Evolutionary conservation across 805 yeast species (phyloP), one percentile per base, ranked within the genome.

Genomic region (Candida pseudofarinosa): DNA sequence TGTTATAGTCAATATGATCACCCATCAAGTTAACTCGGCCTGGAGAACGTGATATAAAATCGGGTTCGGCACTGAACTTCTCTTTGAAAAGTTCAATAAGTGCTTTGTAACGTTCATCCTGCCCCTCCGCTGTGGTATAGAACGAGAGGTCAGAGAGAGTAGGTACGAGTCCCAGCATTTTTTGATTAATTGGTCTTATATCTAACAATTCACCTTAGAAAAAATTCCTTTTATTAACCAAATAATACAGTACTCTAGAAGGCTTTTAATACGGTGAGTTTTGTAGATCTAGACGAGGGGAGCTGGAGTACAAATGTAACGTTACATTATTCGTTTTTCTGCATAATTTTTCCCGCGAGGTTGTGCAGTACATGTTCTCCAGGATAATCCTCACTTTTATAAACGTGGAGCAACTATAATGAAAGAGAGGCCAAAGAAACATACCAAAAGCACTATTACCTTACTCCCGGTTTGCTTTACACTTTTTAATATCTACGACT

Each of bases 21-120:
- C 90, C 89, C 43, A 83, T 80, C 45, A 83, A 64, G 57, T 83
- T 83, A 41, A 83, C 89, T 51, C 90, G 66, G 26, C 89, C 89
- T n/a, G 90, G 89, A 13, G 85, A 77, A 39, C 88, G 68, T 17
- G 81, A 65, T 32, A 79, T 60, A 53, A 80, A 74, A 28, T 69
- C 73, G 3, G 77, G 74, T 4, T 57, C 53, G 19, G 53, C 53
- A 13, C 44, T 33, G 40, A 61, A 69, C 16, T 35, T 44, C 4
- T 38, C 39, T 4, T 39, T 35, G 49, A 68, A 76, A 2, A 47
- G 38, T 6, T 46, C 20, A 1, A 41, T 19, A 34, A 73, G 48
- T 3, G 43, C 39, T 6, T 48, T 47, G 44, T 65, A 71, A 41
- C 76, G 55, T 3, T 42, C 19, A 5, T 39, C 19, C 40, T 68